Base-by-base conservation (phyloP, 148 eudicot species). In the Rhododendron ovatum region DNA sequence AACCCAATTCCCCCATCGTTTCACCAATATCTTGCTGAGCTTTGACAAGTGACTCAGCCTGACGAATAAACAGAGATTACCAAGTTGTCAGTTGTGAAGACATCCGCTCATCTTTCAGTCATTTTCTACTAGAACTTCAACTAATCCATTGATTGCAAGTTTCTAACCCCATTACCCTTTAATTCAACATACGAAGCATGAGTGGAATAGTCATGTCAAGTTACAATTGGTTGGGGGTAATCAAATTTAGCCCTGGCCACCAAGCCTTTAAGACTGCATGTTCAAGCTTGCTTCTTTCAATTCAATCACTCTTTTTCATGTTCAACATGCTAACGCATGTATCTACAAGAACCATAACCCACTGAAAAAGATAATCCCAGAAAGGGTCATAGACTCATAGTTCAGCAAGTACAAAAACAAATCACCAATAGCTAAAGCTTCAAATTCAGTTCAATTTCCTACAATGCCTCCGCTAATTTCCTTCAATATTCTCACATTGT, bases 1-100 rank as follows among this genome's bases (percentile, higher is more conserved):
- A 78, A 20, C 95, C 95, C 85, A 93, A 80, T 82, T 92, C 93
- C 45, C 95, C 95, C 88, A 93, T 84, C 24, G 95, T 93, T 78
- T 92, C 94, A 80, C 95, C 95, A 77, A 89, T 91, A 86, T 93
- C 93, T 83, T 93, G 94, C 83, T 93, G 95, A 82, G 92, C 94
- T 92, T 92, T 93, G 53, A 93, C 95, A 77, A 93, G 91, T 35
- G 93, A 88, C 86, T 93, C 94, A 48, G 95, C 95, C 94, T 93
- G 90, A 88, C 86, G 51, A 59, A 67, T 3, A 81, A 80, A 85
- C 6, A 2, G n/a, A 90, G 57, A 82, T 18, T 35, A n/a, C 35
- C 84, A 55, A 41, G 13, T 37, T 45, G 18, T 82, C 20, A 39
- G 50, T 61, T 39, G 51, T 41, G 18, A 82, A 80, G 18, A 51